Evolutionary conservation across 1,284 basidiomycete genomes (phyloP).

Genomic region (Pseudozyma sp.): DNA sequence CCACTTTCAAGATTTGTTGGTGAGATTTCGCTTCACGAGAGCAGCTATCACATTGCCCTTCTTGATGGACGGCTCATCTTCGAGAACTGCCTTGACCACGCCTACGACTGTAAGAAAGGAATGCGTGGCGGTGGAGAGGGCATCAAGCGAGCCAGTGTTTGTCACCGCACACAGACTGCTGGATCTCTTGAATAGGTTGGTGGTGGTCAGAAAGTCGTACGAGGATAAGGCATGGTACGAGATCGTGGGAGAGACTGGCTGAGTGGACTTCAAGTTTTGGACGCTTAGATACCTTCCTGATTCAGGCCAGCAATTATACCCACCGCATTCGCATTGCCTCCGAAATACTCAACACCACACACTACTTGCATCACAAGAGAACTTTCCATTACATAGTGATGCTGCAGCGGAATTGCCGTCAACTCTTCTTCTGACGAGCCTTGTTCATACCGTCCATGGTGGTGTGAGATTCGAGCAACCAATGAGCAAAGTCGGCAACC

Average conservation of each 20-base stretch:
- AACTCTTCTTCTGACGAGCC: conserved; percentile 20
- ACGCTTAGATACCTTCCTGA: too few species aligned
- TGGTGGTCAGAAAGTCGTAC: conserved; percentile 28
- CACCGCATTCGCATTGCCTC: neutral
- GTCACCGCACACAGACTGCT: conserved; percentile 30
- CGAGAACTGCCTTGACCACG: neutral
- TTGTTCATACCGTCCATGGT: conserved; percentile 40
- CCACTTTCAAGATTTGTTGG: conserved; percentile 29
- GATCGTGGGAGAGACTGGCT: conserved; percentile 26
- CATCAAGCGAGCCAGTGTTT: conserved; percentile 29
- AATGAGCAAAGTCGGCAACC: conserved; percentile 39
- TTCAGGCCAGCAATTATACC: neutral
- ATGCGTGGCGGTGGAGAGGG: conserved; percentile 16
- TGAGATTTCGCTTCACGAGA: conserved; percentile 30
- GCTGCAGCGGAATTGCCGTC: neutral
- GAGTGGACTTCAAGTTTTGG: neutral
- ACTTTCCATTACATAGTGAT: too few species aligned
- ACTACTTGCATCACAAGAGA: neutral
- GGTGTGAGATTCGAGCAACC: conserved; percentile 36
- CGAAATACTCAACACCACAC: neutral
- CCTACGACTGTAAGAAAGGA: conserved; percentile 28
- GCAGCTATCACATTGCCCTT: conserved; percentile 37
- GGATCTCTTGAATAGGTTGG: conserved; percentile 14
- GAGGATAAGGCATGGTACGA: conserved; percentile 30
- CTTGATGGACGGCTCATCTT: conserved; percentile 7